Base-by-base conservation (phyloP, 768 basidiomycete genomes). In the Termitomyces heimii region DNA sequence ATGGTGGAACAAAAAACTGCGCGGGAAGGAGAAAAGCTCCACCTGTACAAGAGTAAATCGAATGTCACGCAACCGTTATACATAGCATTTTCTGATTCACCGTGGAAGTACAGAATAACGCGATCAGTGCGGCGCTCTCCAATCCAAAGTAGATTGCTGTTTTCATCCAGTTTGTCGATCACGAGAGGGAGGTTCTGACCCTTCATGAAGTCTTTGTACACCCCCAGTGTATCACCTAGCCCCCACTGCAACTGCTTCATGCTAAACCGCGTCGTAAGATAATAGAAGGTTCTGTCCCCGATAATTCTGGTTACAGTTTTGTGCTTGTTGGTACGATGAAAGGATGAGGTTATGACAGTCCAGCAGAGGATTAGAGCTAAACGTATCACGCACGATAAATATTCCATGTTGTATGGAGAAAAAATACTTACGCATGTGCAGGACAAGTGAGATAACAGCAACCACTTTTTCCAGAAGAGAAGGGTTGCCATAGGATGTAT, bases 21-120 rank as follows among this genome's bases (percentile, higher is more conserved):
- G 66, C 35, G 5, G 71, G 66, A 3, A 68, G n/a, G 14, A 67
- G 42, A 54, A 65, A 72, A 3, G 59, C 64, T 5, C 71, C 72
- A 20, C 72, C 72, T 73, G 39, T 16, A 13, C 14, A 24, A 49
- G 13, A 20, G 16, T 35, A 24, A 20, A 34, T 22, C 12, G 0
- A 43, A 10, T 0, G n/a, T 26, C 5, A 31, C 5, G 16, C 12
- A 16, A 45, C 14, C 26, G 14, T 20, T 26, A 31, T 40, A 32
- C 9, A 20, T 16, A 5, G n/a, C 18, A 14, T 13, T 34, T 34
- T 49, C 31, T 13, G 24, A 60, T 63, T 10, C 34, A 68, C 74
- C 74, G 59, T 72, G 73, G 31, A 68, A 40, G 49, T 69, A 73
- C 3, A 73, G 43, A 3, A 74, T 58, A 1, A 75, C 71, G 8